Evolutionary conservation across 2,329 filamentous ascomycete species (phyloP), one percentile per base, ranked within the genome.

Genomic region (Orbilia javanica): DNA sequence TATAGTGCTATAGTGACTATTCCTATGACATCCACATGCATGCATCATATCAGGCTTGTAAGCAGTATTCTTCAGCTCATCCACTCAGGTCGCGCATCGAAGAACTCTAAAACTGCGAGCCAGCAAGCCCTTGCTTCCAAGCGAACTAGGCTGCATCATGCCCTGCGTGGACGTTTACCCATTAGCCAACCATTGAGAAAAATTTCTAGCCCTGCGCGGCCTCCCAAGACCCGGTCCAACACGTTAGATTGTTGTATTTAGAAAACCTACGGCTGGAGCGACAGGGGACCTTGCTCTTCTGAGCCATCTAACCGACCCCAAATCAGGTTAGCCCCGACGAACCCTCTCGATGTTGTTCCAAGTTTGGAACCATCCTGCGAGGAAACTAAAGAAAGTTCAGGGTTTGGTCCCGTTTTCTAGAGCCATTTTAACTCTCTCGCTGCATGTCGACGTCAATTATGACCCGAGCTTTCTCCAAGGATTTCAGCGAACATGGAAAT

Each of bases 371-470:
- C 50, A 34, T 55, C 20, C 50, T 34, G 50, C 50, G 50, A 55
- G n/a, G n/a, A 22, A 22, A 20, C 18, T 22, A 4, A 5, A 7
- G 15, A 22, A 48, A 20, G 18, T 15, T 22, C 44, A 20, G 44
- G 44, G 18, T 48, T 48, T 20, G 44, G 44, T 4, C 4, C 5
- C n/a, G 13, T 15, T 15, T 15, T n/a, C 39, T 7, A 44, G 13
- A 15, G 15, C 39, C 5, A 2, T n/a, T 15, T 44, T 44, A 13
- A 2, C 13, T 34, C 31, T 34, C 4, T 34, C 31, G 31, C 11
- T 48, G 44, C 44, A 48, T 22, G 44, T 20, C 44, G 44, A 52
- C 48, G 48, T 52, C 48, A 52, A 29, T 48, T 48, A 48, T 22
- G 1, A 2, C 18, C 18, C 44, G 1, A 48, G 22, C 44, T 52